These are phyloP conservation scores for Leucaena leucocephala DNA, from an alignment of 306 rosid species.

Conservation along the genomic window DNA sequence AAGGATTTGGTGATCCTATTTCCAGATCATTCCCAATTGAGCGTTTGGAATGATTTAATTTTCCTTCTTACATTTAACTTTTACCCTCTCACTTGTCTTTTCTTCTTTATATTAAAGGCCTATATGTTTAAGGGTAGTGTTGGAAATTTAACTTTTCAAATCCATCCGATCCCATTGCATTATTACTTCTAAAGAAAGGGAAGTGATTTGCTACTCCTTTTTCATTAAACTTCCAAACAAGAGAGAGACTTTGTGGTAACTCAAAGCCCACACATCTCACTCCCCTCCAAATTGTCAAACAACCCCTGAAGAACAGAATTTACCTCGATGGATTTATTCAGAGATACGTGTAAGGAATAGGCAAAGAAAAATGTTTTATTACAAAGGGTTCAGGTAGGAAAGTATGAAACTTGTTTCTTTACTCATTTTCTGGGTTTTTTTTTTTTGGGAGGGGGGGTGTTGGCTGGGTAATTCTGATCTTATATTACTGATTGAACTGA, in stretches of 20 bases:
- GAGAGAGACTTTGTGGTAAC: not conserved
- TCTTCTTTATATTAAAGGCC: not conserved
- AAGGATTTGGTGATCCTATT: not conserved
- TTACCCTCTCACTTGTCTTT: too few relatives aligned
- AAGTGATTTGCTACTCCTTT: not conserved
- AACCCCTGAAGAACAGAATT: not conserved
- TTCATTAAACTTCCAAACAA: not conserved
- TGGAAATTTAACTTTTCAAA: not conserved
- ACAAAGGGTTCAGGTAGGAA: not conserved
- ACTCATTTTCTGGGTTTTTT: not conserved
- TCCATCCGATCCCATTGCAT: not conserved
- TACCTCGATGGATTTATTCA: not conserved
- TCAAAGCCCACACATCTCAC: not conserved
- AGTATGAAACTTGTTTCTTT: not conserved
- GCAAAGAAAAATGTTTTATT: not conserved
- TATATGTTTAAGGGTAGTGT: not conserved
- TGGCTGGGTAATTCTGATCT: not conserved
- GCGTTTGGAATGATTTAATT: not conserved
- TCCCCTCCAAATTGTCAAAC: not conserved
- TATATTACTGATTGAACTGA: constrained; percentile 2
- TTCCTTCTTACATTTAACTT: not conserved
- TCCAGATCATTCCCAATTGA: not conserved
- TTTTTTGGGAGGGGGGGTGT: not conserved
- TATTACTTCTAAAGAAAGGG: not conserved
- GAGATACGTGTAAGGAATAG: not conserved